Conservation (phyloP, 495 filamentous ascomycete genomes). For the Tuber microsphaerosporum region DNA sequence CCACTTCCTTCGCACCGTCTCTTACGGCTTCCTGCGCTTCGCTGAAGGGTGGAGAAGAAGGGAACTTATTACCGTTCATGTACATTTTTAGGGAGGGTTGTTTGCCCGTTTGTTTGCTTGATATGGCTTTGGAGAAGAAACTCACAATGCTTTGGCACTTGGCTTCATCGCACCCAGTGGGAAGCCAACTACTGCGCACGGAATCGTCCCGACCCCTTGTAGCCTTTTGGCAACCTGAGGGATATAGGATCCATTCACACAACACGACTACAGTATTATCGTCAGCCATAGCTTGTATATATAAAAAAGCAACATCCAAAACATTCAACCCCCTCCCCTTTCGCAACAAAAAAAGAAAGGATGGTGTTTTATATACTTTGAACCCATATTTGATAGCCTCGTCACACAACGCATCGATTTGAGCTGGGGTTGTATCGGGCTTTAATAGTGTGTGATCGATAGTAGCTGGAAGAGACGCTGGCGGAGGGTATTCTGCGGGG, state of each 20-base stretch:
- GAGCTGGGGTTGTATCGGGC: conserved; percentile 48
- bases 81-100: not conserved
- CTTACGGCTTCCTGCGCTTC: conserved; percentile 54
- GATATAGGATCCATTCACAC: conserved; percentile 45
- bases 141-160: conserved; percentile 48
- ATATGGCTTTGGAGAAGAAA: conserved; percentile 1
- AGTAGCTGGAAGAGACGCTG: conserved; percentile 35
- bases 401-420: conserved; percentile 57
- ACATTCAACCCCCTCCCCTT: not conserved
- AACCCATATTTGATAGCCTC: conserved; percentile 57
- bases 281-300: not conserved
- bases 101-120: conserved; percentile 17
- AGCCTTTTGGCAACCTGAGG: conserved; percentile 51
- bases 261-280: conserved; percentile 30
- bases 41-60: conserved; percentile 23
- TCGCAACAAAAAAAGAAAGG: conserved; percentile 14
- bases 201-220: conserved; percentile 47
- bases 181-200: conserved; percentile 63
- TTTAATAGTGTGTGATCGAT: conserved; percentile 65
- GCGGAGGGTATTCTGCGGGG: conserved; percentile 22
- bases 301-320: not conserved
- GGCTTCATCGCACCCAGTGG: conserved; percentile 57
- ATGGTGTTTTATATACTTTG: conserved; percentile 45
- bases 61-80: not conserved
- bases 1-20: conserved; percentile 57